A percentile compares a stretch with the other conserved stretches of the same genome.
These are phyloP conservation scores for Abrus pulchellus DNA, from an alignment of 306 rosid genomes.

Conservation along the genomic window DNA sequence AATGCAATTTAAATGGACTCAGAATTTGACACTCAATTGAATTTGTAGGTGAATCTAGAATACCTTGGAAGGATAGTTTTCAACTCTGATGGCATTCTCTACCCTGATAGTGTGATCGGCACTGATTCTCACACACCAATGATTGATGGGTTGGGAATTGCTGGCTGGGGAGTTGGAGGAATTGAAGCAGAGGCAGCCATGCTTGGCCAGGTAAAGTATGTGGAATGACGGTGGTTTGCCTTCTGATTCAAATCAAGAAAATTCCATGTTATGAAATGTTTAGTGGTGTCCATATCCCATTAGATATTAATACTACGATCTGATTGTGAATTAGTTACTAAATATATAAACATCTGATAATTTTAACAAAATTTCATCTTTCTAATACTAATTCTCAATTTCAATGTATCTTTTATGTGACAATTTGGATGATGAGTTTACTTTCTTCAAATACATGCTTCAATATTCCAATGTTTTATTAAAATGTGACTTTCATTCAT, in stretches of 20 bases:
- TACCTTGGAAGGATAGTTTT: conserved; percentile 77
- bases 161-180: conserved; percentile 90
- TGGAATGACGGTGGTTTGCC: neutral
- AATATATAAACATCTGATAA: neutral
- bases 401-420: too few relatives aligned
- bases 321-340: neutral
- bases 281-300: neutral
- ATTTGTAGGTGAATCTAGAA: conserved; percentile 73
- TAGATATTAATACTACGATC: neutral
- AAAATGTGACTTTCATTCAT: neutral
- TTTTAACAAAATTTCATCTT: too few relatives aligned
- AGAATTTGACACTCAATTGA: neutral
- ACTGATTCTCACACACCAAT: conserved; percentile 84
- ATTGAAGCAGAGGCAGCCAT: conserved; percentile 87
- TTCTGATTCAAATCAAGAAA: neutral
- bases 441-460: too few relatives aligned
- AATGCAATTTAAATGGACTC: neutral
- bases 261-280: neutral
- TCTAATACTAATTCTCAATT: too few relatives aligned
- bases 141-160: conserved; percentile 83
- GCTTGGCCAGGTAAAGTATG: conserved; percentile 76
- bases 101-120: conserved; percentile 82
- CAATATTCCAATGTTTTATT: neutral
- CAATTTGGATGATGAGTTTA: too few relatives aligned
- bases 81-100: conserved; percentile 67